Percentiles rank a stretch among this genome's conserved stretches.
Evolutionary conservation across 148 eudicot genomes (phyloP).

Genomic region (Amaranthus hypochondriacus): DNA sequence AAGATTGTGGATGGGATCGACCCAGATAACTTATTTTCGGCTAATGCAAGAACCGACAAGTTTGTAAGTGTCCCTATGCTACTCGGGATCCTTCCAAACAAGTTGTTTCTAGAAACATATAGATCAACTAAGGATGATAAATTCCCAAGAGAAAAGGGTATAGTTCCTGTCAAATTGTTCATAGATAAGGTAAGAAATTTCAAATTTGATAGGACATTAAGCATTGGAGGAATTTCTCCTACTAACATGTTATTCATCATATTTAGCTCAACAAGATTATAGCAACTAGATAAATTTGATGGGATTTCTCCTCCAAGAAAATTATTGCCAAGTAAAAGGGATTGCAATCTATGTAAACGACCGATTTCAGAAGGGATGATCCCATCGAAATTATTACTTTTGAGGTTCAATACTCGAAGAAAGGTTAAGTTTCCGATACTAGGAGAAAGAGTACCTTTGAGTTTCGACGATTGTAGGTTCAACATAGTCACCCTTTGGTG

Average conservation of each 20-base stretch:
- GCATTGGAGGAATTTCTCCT: constrained; percentile 22
- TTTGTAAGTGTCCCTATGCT: constrained; percentile 19
- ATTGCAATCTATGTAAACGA: constrained; percentile 15
- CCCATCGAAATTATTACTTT: constrained; percentile 13
- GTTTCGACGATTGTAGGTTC: neutral
- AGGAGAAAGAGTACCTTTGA: constrained; percentile 22
- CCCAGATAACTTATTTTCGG: constrained; percentile 10
- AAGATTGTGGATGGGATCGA: constrained; percentile 15
- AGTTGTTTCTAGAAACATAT: neutral
- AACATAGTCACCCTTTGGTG: constrained; percentile 11
- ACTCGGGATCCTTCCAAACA: constrained; percentile 20
- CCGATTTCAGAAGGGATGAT: constrained; percentile 23
- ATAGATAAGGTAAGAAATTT: neutral
- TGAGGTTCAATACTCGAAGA: neutral
- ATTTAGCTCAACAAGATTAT: neutral
- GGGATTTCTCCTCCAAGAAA: constrained; percentile 21
- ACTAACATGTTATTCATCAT: constrained; percentile 9
- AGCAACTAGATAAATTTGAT: constrained; percentile 15
- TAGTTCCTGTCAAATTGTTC: constrained; percentile 10
- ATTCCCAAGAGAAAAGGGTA: constrained; percentile 21
- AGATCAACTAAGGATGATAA: constrained; percentile 13
- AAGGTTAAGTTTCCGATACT: constrained; percentile 23
- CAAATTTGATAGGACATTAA: constrained; percentile 19
- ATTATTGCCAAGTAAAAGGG: constrained; percentile 9
- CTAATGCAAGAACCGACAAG: neutral